Evolutionary conservation across 2,329 filamentous ascomycete species (phyloP).

Genomic region (Pezicula carpinea): DNA sequence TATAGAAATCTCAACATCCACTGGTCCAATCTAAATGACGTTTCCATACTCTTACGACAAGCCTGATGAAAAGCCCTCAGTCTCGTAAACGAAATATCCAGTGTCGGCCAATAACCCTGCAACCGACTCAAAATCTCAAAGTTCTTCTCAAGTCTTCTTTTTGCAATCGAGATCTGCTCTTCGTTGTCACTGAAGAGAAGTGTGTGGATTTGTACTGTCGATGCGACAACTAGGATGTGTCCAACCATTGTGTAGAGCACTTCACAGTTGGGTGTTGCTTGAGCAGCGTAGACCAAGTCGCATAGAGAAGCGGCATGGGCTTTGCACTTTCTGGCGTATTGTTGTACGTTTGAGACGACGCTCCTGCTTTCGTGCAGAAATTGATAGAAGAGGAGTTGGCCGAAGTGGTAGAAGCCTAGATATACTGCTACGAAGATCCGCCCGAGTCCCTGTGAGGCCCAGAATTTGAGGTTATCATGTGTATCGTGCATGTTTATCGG

Average conservation of each 20-base stretch:
- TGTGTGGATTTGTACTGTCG: slow-evolving; percentile 39
- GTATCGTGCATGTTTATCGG: slow-evolving; percentile 31
- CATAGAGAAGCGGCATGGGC: slow-evolving; percentile 33
- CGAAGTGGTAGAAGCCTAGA: slow-evolving; percentile 40
- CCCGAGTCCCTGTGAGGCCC: slow-evolving; percentile 32
- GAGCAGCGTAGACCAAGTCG: slow-evolving; percentile 34
- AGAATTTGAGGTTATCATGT: slow-evolving; percentile 32
- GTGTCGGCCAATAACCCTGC: slow-evolving; percentile 34
- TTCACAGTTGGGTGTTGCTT: slow-evolving; percentile 31
- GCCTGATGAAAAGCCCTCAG: slow-evolving; percentile 36
- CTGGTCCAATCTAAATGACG: slow-evolving; percentile 33
- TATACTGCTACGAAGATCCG: slow-evolving; percentile 38
- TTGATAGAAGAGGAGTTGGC: slow-evolving; percentile 39
- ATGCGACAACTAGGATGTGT: slow-evolving; percentile 40
- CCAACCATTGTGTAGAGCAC: slow-evolving; percentile 39
- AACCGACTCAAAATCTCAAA: slow-evolving; percentile 37
- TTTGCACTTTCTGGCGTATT: slow-evolving; percentile 34
- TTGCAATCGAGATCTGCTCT: slow-evolving; percentile 30
- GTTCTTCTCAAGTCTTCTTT: slow-evolving; percentile 34
- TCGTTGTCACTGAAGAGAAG: slow-evolving; percentile 35
- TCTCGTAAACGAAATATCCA: slow-evolving; percentile 32
- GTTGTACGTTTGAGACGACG: slow-evolving; percentile 9
- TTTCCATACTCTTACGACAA: slow-evolving; percentile 31
- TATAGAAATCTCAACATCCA: slow-evolving; percentile 34
- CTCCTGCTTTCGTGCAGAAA: slow-evolving; percentile 31